A percentile compares a stretch with the other conserved stretches of the same genome.
Evolutionary conservation across 805 yeast species (phyloP).

Genomic region (Sugiyamaella qingdaonensis): DNA sequence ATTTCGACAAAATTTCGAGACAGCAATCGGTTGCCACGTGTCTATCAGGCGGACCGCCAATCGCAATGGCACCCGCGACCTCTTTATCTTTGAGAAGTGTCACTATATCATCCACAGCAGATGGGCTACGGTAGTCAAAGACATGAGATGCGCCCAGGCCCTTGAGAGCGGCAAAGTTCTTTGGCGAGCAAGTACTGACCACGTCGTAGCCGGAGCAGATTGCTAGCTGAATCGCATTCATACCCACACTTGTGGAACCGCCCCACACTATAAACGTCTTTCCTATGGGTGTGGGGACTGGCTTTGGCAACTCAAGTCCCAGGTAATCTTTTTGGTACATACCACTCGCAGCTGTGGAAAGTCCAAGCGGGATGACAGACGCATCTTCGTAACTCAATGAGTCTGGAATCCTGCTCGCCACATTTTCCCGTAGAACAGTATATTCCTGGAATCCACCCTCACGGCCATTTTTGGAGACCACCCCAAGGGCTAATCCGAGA

Average conservation of each 20-base stretch:
- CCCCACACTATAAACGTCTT: slow-evolving; percentile 27
- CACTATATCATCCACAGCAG: slow-evolving; percentile 40
- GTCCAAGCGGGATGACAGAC: slow-evolving; percentile 16
- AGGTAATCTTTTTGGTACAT: slow-evolving; percentile 49
- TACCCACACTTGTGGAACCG: slow-evolving; percentile 62
- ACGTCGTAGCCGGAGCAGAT: slow-evolving; percentile 44
- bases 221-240: slow-evolving; percentile 56
- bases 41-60: not conserved
- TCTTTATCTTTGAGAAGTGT: not conserved
- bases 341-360: slow-evolving; percentile 34
- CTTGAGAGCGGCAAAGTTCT: slow-evolving; percentile 40
- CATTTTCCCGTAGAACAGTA: slow-evolving; percentile 37
- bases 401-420: slow-evolving; percentile 28
- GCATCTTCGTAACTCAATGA: slow-evolving; percentile 8
- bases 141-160: slow-evolving; percentile 47
- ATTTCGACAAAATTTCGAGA: not conserved
- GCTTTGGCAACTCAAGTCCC: slow-evolving; percentile 47
- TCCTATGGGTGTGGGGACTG: slow-evolving; percentile 32
- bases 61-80: slow-evolving; percentile 3
- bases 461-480: slow-evolving; percentile 35
- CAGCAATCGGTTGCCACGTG: not conserved
- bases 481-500: slow-evolving; percentile 52
- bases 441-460: slow-evolving; percentile 60
- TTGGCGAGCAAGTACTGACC: slow-evolving; percentile 47
- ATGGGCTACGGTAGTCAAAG: slow-evolving; percentile 42